Evolutionary conservation across 495 filamentous ascomycete species (phyloP).

Genomic region (Parathielavia appendiculata): DNA sequence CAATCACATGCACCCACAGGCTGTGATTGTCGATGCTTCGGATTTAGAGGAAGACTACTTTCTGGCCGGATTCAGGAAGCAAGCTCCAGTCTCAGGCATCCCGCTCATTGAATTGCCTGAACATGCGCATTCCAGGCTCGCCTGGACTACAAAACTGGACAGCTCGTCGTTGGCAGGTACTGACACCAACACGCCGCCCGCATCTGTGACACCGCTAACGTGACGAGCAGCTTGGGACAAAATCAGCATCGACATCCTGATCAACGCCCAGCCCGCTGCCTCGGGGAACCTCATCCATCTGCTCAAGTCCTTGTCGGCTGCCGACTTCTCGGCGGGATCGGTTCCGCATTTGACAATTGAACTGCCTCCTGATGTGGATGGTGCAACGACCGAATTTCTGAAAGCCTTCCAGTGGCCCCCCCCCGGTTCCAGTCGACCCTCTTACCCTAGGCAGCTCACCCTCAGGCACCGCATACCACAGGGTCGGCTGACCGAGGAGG

Average conservation of each 20-base stretch:
- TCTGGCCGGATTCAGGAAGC: conserved; percentile 45
- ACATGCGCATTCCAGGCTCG: conserved; percentile 52
- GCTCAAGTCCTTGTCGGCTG: conserved; percentile 62
- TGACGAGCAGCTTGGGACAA: conserved; percentile 62
- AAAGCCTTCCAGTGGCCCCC: conserved; percentile 62
- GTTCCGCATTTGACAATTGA: conserved; percentile 73
- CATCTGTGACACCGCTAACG: conserved; percentile 13
- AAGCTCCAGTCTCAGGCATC: conserved; percentile 38
- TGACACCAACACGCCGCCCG: neutral
- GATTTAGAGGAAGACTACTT: conserved; percentile 51
- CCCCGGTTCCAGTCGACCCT: conserved; percentile 31
- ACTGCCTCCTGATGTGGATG: conserved; percentile 62
- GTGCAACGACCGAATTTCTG: conserved; percentile 54
- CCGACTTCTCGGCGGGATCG: conserved; percentile 63
- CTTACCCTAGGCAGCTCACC: conserved; percentile 48
- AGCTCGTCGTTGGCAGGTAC: conserved; percentile 63
- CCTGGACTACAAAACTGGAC: conserved; percentile 74
- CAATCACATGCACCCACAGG: conserved; percentile 55
- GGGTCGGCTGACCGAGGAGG: conserved; percentile 48
- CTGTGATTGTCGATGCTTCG: conserved; percentile 49
- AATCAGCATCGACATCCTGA: conserved; percentile 65
- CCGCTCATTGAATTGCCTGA: conserved; percentile 65
- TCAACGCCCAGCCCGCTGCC: conserved; percentile 62
- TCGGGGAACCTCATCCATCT: conserved; percentile 69
- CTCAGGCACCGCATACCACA: conserved; percentile 66